phyloP scores from a whole-genome alignment of 2,329 filamentous ascomycete species.

The Ophiosphaerella herpotricha region DNA sequence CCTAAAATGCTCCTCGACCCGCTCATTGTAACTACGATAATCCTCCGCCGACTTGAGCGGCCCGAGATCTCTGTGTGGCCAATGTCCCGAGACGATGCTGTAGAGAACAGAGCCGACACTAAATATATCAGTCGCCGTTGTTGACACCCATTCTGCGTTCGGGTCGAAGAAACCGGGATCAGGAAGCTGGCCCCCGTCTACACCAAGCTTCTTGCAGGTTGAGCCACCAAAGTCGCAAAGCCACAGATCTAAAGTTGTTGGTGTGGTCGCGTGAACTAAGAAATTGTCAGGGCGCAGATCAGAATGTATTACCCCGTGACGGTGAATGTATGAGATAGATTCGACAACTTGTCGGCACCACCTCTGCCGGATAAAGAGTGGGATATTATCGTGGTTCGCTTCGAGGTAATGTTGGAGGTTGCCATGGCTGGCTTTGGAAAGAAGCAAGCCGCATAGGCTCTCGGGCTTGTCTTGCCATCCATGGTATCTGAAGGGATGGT shows the following conservation, averaged over 20 bases:
- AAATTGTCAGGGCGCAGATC: slow-evolving; percentile 41
- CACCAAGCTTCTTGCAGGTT: slow-evolving; percentile 16
- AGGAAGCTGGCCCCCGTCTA: slow-evolving; percentile 1
- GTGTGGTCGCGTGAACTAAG: slow-evolving; percentile 32
- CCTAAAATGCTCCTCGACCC: too few relatives aligned
- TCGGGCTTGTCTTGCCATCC: too few relatives aligned
- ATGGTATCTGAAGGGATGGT: too few relatives aligned
- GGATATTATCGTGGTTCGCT: too few relatives aligned
- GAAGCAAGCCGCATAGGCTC: too few relatives aligned
- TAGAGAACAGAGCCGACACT: slow-evolving; percentile 25
- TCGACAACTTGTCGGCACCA: too few relatives aligned
- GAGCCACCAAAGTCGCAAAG: slow-evolving; percentile 45
- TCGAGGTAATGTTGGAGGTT: too few relatives aligned
- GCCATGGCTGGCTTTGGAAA: too few relatives aligned
- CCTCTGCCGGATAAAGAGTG: too few relatives aligned
- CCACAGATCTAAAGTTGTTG: slow-evolving; percentile 28
- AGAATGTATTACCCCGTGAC: slow-evolving; percentile 33
- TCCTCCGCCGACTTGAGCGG: too few relatives aligned
- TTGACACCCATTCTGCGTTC: slow-evolving; percentile 10
- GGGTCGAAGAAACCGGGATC: slow-evolving; percentile 20
- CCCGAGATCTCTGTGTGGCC: slow-evolving; percentile 5
- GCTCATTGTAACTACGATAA: too few relatives aligned
- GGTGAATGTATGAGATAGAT: too few relatives aligned
- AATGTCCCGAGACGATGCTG: slow-evolving; percentile 24
- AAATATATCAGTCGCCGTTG: slow-evolving; percentile 16